These are phyloP conservation scores for Botrytis byssoidea DNA, from an alignment of 2,329 filamentous ascomycete species.

Conservation along the genomic window DNA sequence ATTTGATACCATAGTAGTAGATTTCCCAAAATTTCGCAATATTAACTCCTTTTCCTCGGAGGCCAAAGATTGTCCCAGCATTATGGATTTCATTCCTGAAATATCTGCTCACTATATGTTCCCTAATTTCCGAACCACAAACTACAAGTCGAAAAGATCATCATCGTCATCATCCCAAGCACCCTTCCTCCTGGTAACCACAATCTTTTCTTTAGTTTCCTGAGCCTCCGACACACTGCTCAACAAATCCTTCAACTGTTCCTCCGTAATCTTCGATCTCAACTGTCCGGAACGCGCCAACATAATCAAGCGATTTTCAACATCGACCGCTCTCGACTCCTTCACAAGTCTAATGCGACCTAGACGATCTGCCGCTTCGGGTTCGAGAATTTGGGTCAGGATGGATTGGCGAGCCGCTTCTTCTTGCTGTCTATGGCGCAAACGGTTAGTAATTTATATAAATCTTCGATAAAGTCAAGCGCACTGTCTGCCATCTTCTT, in stretches of 20 bases:
- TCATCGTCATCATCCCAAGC: constrained; percentile 85
- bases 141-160: constrained; percentile 61
- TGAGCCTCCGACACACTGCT: constrained; percentile 78
- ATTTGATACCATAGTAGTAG: constrained; percentile 2
- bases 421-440: constrained; percentile 47
- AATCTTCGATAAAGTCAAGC: constrained; percentile 30
- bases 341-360: constrained; percentile 95
- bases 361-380: constrained; percentile 88
- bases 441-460: constrained; percentile 23
- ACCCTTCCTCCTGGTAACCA: constrained; percentile 76
- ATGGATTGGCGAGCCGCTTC: constrained; percentile 73
- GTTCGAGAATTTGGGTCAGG: constrained; percentile 89
- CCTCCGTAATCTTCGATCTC: constrained; percentile 82
- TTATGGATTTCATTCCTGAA: background rate
- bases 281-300: constrained; percentile 86
- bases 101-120: background rate
- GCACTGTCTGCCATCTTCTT: constrained; percentile 66
- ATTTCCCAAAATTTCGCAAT: constrained; percentile 4
- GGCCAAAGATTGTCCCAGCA: background rate
- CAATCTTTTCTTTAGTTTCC: constrained; percentile 79
- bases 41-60: constrained; percentile 7
- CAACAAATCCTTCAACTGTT: constrained; percentile 88
- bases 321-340: constrained; percentile 80
- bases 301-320: constrained; percentile 92
- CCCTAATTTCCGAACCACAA: background rate